phyloP scores from a whole-genome alignment of 257 asterid species.

The Anisodus tanguticus region DNA sequence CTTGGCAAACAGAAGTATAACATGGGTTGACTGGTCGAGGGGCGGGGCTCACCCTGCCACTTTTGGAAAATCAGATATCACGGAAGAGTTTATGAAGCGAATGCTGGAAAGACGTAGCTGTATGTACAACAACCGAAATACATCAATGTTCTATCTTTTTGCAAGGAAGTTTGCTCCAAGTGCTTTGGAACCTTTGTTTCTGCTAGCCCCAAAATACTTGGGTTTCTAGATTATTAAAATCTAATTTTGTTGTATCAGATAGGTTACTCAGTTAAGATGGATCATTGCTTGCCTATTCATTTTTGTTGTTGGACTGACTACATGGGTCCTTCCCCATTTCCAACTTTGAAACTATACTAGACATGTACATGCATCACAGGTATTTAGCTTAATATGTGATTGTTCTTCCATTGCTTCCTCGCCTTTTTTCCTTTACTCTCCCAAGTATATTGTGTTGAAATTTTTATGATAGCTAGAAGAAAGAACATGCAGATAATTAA shows the following conservation, averaged over 20 bases:
- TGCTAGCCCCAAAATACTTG: conserved; percentile 51
- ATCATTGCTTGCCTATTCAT: neutral
- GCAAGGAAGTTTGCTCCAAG: conserved; percentile 61
- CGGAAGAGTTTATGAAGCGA: conserved; percentile 50
- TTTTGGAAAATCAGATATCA: conserved; percentile 51
- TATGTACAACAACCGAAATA: conserved; percentile 39
- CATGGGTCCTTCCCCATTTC: neutral
- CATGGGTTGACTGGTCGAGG: conserved; percentile 62
- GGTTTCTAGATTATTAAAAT: conserved; percentile 39
- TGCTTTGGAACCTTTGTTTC: conserved; percentile 51
- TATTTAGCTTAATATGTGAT: neutral
- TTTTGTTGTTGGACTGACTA: neutral
- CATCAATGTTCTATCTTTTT: conserved; percentile 46
- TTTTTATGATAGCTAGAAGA: neutral
- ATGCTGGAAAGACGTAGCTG: conserved; percentile 40
- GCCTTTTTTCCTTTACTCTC: neutral
- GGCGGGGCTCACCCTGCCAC: conserved; percentile 64
- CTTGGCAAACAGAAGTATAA: conserved; percentile 53
- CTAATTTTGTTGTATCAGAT: too few species aligned
- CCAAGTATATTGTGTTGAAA: neutral
- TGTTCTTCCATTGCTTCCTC: neutral
- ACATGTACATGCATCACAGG: neutral
- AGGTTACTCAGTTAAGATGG: neutral
- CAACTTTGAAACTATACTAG: neutral
- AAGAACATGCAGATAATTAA: neutral